Base-by-base conservation (phyloP, 495 filamentous ascomycete species). In the Aspergillus sclerotiicarbonarius region DNA sequence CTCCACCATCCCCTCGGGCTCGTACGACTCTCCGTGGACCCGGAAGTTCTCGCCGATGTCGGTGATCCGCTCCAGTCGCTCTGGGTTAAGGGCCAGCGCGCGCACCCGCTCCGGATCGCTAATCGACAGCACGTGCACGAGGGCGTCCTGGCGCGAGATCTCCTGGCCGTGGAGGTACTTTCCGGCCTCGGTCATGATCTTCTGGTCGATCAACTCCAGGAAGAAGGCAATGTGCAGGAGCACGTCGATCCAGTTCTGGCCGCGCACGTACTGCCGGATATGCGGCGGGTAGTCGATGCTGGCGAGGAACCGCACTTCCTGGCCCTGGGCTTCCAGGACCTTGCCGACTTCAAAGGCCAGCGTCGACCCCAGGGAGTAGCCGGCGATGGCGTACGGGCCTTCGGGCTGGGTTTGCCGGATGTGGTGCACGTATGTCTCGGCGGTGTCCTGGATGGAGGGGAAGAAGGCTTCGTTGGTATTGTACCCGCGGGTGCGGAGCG, bases 381-480 rank as follows among this genome's bases (percentile, higher is more conserved):
- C 83, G 0, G 78, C 79, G 3, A 87, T 54, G 5, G 79, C 76
- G 58, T 87, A 86, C 0, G 83, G 82, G 4, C 84, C 83, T 0
- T 64, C 16, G 0, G 82, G 82, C 61, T 86, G 82, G 3, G 56
- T 52, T 19, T 48, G 15, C 20, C 74, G 75, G 57, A 87, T 76
- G 5, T 75, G 73, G 0, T 37, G 32, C 33, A 67, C 57, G 62
- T 84, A 87, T 0, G 69, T 76, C 0, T 51, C 51, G 32, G 76
- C 57, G 13, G 58, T 53, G 35, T 81, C 76, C 8, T 63, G 49
- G 13, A 82, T 60, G 7, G 41, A 59, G 1, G 21, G 25, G 54
- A 84, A 81, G 4, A 51, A 62, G 1, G 45, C n/a, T 52, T 82
- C 69, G 33, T 68, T 66, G 3, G 55, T 46, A 33, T 82, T 66